These are phyloP conservation scores for Spatholobus suberectus DNA, from an alignment of 306 rosid species.

Conservation along the genomic window DNA sequence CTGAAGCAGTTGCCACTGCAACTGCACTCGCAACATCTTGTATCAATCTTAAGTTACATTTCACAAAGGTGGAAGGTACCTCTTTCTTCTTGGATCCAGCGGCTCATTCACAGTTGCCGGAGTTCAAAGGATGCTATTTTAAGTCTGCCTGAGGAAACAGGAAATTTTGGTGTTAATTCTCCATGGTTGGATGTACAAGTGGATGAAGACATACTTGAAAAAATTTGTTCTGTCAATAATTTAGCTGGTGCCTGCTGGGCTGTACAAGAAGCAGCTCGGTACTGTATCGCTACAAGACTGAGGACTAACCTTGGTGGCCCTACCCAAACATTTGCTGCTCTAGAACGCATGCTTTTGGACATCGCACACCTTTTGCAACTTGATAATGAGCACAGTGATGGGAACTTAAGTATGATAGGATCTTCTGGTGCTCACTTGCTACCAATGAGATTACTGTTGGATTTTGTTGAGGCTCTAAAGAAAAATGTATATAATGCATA, in stretches of 20 bases:
- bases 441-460: slow-evolving; percentile 89
- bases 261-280: slow-evolving; percentile 91
- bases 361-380: slow-evolving; percentile 83
- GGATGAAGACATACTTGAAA: slow-evolving; percentile 78
- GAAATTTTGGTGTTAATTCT: slow-evolving; percentile 55
- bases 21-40: slow-evolving; percentile 87
- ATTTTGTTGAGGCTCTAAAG: slow-evolving; percentile 93
- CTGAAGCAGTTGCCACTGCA: slow-evolving; percentile 86
- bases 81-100: slow-evolving; percentile 94
- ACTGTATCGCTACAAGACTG: slow-evolving; percentile 83
- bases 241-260: slow-evolving; percentile 99
- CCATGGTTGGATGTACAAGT: slow-evolving; percentile 76
- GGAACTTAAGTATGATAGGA: slow-evolving; percentile 91
- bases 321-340: slow-evolving; percentile 94
- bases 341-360: slow-evolving; percentile 96
- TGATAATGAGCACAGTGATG: slow-evolving; percentile 88
- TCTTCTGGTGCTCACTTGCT: slow-evolving; percentile 93
- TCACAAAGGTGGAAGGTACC: slow-evolving; percentile 97
- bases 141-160: slow-evolving; percentile 77
- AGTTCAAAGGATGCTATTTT: slow-evolving; percentile 65
- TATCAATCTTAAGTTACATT: slow-evolving; percentile 87
- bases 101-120: slow-evolving; percentile 78
- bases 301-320: slow-evolving; percentile 98
- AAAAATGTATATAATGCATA: slow-evolving; percentile 95
- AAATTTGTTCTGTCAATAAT: slow-evolving; percentile 74